These are phyloP conservation scores for Anthostomella pinea DNA, from an alignment of 2,329 filamentous ascomycete species.

Conservation along the genomic window DNA sequence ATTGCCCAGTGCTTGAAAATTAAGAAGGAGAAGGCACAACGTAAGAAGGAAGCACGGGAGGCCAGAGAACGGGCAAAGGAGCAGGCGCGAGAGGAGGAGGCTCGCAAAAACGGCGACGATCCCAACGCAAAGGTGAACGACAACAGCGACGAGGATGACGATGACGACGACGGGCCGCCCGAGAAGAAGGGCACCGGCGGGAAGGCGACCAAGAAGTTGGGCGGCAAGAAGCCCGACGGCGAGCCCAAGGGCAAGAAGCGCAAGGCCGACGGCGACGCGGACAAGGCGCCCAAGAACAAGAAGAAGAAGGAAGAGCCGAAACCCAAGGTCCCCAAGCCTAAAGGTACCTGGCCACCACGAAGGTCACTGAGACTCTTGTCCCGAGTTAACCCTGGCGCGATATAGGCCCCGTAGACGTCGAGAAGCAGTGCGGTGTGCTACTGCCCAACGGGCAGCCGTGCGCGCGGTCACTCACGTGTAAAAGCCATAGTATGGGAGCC, in stretches of 20 bases:
- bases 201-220: conserved; percentile 58
- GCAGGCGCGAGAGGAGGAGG: conserved; percentile 56
- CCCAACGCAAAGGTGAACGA: conserved; percentile 38
- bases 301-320: conserved; percentile 95
- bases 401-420: conserved; percentile 81
- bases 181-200: conserved; percentile 35
- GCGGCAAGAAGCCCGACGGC: conserved; percentile 61
- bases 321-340: conserved; percentile 77
- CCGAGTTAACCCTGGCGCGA: conserved; percentile 3
- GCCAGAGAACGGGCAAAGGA: conserved; percentile 65
- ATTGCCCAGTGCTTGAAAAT: conserved; percentile 80
- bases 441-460: conserved; percentile 83
- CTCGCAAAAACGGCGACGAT: conserved; percentile 48
- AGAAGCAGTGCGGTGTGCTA: conserved; percentile 87
- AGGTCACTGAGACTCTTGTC: too few species aligned
- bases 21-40: conserved; percentile 77
- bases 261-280: conserved; percentile 72
- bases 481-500: conserved; percentile 92
- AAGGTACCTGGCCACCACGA: too few species aligned
- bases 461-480: conserved; percentile 86
- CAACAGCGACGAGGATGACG: conserved; percentile 50
- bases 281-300: conserved; percentile 82
- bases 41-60: conserved; percentile 72
- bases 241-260: conserved; percentile 73
- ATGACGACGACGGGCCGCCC: conserved; percentile 46